These are phyloP conservation scores for Volvox africanus DNA, from an alignment of 139 green algal genomes.

Conservation along the genomic window DNA sequence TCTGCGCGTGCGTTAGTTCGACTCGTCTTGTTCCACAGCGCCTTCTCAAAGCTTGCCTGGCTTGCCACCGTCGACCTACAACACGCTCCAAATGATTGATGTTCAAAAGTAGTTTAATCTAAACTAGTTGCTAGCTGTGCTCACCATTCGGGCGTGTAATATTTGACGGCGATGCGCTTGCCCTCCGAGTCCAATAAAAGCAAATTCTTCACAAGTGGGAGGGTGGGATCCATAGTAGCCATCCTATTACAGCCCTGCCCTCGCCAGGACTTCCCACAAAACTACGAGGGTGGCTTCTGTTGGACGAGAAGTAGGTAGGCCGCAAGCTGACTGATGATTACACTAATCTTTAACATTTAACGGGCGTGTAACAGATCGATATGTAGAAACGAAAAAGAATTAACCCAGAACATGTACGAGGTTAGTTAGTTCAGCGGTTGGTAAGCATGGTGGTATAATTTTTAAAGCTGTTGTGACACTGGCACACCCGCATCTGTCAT, in stretches of 20 bases:
- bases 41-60: slow-evolving; percentile 96
- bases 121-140: neutral
- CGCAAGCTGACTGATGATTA: too few relatives aligned
- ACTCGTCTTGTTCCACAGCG: slow-evolving; percentile 93
- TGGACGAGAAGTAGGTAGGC: neutral
- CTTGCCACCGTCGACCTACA: slow-evolving; percentile 81
- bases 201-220: slow-evolving; percentile 92
- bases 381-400: too few relatives aligned
- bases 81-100: neutral
- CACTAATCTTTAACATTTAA: too few relatives aligned
- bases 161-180: slow-evolving; percentile 98
- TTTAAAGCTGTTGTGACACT: too few relatives aligned
- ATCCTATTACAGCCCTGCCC: slow-evolving; percentile 30
- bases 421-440: too few relatives aligned
- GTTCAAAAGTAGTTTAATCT: neutral
- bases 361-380: too few relatives aligned
- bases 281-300: neutral
- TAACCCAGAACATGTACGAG: too few relatives aligned
- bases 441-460: too few relatives aligned
- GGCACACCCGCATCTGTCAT: too few relatives aligned
- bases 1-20: slow-evolving; percentile 93
- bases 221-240: slow-evolving; percentile 64
- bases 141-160: slow-evolving; percentile 93
- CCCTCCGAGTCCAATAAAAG: slow-evolving; percentile 97
- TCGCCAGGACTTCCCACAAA: slow-evolving; percentile 11